Conservation (phyloP, 331 rosid genomes). For the Pyrus hybrid region DNA sequence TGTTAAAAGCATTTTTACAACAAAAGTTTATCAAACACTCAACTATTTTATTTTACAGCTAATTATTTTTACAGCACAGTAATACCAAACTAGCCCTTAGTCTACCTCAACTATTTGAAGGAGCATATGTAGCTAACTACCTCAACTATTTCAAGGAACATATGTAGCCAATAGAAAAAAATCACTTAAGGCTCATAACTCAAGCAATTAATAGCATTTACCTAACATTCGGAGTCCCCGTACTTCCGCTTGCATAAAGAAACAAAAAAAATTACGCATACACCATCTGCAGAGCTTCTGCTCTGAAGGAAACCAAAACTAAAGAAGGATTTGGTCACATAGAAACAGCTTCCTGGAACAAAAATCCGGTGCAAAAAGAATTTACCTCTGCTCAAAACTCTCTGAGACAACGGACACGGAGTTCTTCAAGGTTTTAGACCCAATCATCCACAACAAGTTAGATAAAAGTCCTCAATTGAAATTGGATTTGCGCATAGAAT, state of each 20-base stretch:
- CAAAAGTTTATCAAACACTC: too few relatives aligned
- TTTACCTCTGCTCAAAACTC: slow-evolving; percentile 17
- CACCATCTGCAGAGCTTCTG: neutral
- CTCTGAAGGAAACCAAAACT: neutral
- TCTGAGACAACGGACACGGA: slow-evolving; percentile 7
- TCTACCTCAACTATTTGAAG: neutral
- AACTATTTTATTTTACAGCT: too few relatives aligned
- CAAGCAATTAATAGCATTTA: too few relatives aligned
- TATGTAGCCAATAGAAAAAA: neutral
- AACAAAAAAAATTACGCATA: neutral
- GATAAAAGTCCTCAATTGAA: slow-evolving; percentile 18
- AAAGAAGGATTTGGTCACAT: neutral
- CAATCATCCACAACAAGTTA: slow-evolving; percentile 22
- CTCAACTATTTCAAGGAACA: too few relatives aligned
- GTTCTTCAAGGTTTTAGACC: slow-evolving; percentile 19
- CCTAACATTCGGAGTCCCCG: too few relatives aligned
- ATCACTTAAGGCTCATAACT: neutral
- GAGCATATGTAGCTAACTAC: too few relatives aligned
- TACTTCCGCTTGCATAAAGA: too few relatives aligned
- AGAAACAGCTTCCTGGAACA: neutral
- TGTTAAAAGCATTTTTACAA: too few relatives aligned
- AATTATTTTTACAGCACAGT: too few relatives aligned
- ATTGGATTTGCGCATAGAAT: neutral
- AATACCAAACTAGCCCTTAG: neutral
- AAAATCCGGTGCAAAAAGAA: slow-evolving; percentile 7